Evolutionary conservation across 2,329 filamentous ascomycete species (phyloP).

Genomic region (Phaeosphaeriaceae sp.): DNA sequence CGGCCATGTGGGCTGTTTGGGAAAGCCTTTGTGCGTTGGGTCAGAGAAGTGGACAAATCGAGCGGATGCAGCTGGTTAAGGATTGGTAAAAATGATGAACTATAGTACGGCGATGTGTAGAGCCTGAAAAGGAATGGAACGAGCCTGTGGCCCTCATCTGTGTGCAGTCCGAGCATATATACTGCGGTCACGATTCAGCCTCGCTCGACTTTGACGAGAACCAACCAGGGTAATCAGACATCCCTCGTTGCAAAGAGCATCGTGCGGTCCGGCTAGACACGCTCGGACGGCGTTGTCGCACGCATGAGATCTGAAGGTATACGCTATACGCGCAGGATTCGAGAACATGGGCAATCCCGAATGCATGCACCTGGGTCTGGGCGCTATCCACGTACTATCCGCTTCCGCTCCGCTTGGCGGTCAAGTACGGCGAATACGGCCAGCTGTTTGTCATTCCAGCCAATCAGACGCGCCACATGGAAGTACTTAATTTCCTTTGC

Average conservation of each 20-base stretch:
- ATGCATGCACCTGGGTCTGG: background rate
- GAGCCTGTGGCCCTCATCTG: background rate
- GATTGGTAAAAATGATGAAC: background rate
- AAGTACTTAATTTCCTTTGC: too few relatives aligned
- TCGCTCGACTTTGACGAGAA: background rate
- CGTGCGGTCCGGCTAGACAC: background rate
- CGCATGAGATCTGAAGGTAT: background rate
- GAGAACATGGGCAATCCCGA: background rate
- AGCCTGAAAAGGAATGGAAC: background rate
- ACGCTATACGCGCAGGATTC: background rate
- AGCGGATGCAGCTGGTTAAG: background rate
- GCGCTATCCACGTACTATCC: too few relatives aligned
- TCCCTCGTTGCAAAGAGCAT: background rate
- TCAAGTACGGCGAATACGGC: too few relatives aligned
- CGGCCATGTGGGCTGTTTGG: slow-evolving; percentile 12
- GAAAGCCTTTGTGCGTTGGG: background rate
- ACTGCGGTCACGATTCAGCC: background rate
- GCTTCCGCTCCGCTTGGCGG: too few relatives aligned
- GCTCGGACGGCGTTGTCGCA: background rate
- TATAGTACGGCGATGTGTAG: background rate
- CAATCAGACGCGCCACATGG: too few relatives aligned
- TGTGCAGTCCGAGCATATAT: background rate
- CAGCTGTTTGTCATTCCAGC: too few relatives aligned
- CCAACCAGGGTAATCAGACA: background rate
- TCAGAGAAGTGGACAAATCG: background rate